These are phyloP conservation scores for Pyrus hybrid DNA, from an alignment of 331 rosid genomes.

Conservation along the genomic window DNA sequence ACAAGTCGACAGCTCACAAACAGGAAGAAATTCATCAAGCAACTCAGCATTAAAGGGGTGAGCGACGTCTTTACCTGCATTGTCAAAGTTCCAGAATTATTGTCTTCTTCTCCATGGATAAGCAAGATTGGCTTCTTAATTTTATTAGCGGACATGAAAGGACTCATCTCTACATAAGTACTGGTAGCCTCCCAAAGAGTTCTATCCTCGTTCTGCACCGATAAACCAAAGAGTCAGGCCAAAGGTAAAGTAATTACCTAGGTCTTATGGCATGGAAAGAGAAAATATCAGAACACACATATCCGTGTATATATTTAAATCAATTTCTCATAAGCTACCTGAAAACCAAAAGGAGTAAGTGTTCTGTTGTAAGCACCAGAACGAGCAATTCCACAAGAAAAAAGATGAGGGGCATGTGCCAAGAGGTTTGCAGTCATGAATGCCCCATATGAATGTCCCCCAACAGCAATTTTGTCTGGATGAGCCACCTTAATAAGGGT, in stretches of 20 bases:
- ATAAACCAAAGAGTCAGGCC: slow-evolving; percentile 9
- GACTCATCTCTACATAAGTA: slow-evolving; percentile 96
- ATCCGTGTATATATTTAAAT: neutral
- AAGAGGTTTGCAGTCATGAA: slow-evolving; percentile 99
- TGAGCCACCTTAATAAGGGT: slow-evolving; percentile 68
- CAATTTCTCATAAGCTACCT: slow-evolving; percentile 36
- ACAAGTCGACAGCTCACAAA: slow-evolving; percentile 9
- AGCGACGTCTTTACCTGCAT: slow-evolving; percentile 60
- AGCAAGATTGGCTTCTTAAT: slow-evolving; percentile 96
- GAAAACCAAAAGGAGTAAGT: slow-evolving; percentile 98
- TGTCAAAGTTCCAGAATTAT: slow-evolving; percentile 90
- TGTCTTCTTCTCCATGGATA: slow-evolving; percentile 97
- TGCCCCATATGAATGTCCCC: slow-evolving; percentile 99
- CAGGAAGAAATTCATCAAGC: slow-evolving; percentile 10
- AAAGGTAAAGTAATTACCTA: neutral
- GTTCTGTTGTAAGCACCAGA: slow-evolving; percentile 99
- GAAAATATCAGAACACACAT: neutral
- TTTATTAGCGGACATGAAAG: slow-evolving; percentile 94
- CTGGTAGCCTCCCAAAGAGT: slow-evolving; percentile 94
- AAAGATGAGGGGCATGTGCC: slow-evolving; percentile 98
- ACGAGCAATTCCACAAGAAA: slow-evolving; percentile 97
- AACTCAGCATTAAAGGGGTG: neutral
- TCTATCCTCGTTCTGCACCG: slow-evolving; percentile 84
- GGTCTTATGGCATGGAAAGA: slow-evolving; percentile 9
- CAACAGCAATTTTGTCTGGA: slow-evolving; percentile 88